Conservation (phyloP, 495 filamentous ascomycete genomes). For the Penicillium odoratum region DNA sequence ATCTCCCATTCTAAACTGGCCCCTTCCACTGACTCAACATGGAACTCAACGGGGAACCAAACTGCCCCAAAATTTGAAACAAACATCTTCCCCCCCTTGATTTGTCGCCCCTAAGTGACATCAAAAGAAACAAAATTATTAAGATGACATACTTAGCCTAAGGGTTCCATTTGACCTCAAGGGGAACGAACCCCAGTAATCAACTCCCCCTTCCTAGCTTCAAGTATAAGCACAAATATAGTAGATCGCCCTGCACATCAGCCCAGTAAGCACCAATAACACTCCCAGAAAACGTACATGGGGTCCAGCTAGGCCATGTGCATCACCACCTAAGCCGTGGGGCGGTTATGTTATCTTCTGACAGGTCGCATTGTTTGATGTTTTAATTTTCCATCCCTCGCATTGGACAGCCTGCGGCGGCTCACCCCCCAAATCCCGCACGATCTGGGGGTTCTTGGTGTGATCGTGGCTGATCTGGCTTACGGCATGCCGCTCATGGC, state of each 20-base stretch:
- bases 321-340: neutral
- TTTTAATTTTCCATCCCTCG: slow-evolving; percentile 8
- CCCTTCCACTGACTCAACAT: neutral
- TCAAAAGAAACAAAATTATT: neutral
- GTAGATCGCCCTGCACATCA: neutral
- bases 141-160: neutral
- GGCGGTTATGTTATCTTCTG: slow-evolving; percentile 18
- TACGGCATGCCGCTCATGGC: slow-evolving; percentile 11
- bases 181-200: neutral
- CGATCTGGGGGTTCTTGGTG: slow-evolving; percentile 21
- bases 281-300: neutral
- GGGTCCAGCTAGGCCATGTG: slow-evolving; percentile 14
- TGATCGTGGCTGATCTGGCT: slow-evolving; percentile 26
- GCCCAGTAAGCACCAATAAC: slow-evolving; percentile 5
- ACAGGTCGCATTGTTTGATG: slow-evolving; percentile 15
- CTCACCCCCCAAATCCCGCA: slow-evolving; percentile 16
- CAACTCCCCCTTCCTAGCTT: neutral
- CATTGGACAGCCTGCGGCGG: slow-evolving; percentile 23
- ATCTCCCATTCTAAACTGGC: neutral
- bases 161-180: neutral
- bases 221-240: slow-evolving; percentile 1
- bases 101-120: neutral
- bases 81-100: neutral
- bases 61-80: neutral
- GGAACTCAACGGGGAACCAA: neutral